A percentile compares a stretch with the other conserved stretches of the same genome.
Conservation (phyloP, 2,329 filamentous ascomycete species). For the Madurella mycetomatis region DNA sequence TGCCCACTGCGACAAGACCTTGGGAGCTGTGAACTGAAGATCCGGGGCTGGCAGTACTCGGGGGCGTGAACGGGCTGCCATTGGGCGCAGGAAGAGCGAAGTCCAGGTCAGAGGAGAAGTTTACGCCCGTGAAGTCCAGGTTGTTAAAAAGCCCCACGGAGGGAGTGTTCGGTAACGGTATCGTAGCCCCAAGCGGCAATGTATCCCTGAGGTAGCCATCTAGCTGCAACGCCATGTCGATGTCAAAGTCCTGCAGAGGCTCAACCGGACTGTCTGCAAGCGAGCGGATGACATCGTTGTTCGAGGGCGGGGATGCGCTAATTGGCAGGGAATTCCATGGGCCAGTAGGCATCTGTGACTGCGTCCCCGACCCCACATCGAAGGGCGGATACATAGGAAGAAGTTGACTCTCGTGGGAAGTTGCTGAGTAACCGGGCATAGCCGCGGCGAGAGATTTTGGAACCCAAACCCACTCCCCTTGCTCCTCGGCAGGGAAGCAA, state of each 20-base stretch:
- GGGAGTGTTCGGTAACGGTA: neutral
- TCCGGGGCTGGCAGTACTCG: neutral
- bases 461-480: conserved; percentile 14
- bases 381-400: neutral
- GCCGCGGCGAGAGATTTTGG: neutral
- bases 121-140: neutral
- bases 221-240: neutral
- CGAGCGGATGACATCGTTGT: neutral
- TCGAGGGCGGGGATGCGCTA: neutral
- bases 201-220: neutral
- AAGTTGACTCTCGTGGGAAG: conserved; percentile 1
- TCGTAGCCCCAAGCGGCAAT: neutral
- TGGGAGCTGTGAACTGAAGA: neutral
- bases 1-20: neutral
- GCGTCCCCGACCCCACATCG: neutral
- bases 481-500: conserved; percentile 1
- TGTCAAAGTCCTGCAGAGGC: conserved; percentile 6
- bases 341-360: neutral
- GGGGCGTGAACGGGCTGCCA: neutral
- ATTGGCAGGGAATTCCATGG: neutral
- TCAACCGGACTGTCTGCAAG: conserved; percentile 5
- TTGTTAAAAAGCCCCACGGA: neutral
- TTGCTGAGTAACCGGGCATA: neutral
- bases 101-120: neutral
- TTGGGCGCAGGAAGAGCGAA: neutral